These are phyloP conservation scores for Meripilus lineatus DNA, from an alignment of 1,284 basidiomycete genomes.

Conservation along the genomic window DNA sequence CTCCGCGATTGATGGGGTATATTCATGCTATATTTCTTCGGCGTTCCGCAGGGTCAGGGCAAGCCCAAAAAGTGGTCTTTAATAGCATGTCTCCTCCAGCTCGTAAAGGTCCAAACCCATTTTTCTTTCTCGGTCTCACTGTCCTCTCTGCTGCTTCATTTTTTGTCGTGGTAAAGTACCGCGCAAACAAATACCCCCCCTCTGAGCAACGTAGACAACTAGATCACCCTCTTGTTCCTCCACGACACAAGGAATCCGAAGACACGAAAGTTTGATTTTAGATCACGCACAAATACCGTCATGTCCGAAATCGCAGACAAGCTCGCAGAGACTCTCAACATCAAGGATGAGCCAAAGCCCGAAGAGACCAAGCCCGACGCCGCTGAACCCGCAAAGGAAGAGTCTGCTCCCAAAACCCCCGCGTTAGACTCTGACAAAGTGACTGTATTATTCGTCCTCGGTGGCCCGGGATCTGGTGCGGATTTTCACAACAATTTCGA, in stretches of 20 bases:
- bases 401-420: conserved; percentile 23
- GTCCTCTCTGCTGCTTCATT: conserved; percentile 54
- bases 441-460: conserved; percentile 92
- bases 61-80: too few relatives aligned
- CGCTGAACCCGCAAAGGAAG: conserved; percentile 4
- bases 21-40: too few relatives aligned
- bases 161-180: conserved; percentile 46
- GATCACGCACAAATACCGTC: too few relatives aligned
- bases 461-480: conserved; percentile 91
- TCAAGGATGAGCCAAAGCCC: conserved; percentile 18
- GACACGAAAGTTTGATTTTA: too few relatives aligned
- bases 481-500: conserved; percentile 7
- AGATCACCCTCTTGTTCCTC: conserved; percentile 63
- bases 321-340: conserved; percentile 42
- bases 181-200: conserved; percentile 55
- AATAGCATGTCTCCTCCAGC: conserved; percentile 14
- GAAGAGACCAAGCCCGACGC: conserved; percentile 6
- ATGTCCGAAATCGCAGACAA: conserved; percentile 48
- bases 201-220: conserved; percentile 57
- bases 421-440: conserved; percentile 76
- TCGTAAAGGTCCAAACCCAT: conserved; percentile 53
- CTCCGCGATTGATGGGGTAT: too few relatives aligned
- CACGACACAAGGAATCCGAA: conserved; percentile 40
- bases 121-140: conserved; percentile 52
- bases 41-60: too few relatives aligned